Conservation (phyloP, 768 basidiomycete genomes). For the Hypholoma sublateritium region DNA sequence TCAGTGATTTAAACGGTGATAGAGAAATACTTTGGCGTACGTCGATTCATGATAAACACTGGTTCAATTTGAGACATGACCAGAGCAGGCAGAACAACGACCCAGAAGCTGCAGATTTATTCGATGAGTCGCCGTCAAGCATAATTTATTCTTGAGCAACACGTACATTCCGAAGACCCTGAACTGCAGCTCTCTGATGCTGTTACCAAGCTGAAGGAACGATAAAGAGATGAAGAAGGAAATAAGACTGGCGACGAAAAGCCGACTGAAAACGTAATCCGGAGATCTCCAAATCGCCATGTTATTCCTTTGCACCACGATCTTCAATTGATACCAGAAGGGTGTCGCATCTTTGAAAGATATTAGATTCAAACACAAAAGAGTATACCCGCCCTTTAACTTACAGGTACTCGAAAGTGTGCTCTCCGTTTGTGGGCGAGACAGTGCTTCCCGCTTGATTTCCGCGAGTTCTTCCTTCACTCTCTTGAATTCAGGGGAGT, state of each 20-base stretch:
- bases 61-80: constrained; percentile 84
- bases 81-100: constrained; percentile 66
- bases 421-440: constrained; percentile 38
- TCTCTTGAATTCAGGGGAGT: constrained; percentile 57
- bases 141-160: not conserved
- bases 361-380: not conserved
- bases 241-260: constrained; percentile 74
- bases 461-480: constrained; percentile 42
- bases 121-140: not conserved
- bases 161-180: constrained; percentile 76
- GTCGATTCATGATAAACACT: constrained; percentile 73
- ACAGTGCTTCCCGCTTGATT: constrained; percentile 48
- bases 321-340: constrained; percentile 70
- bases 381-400: constrained; percentile 12
- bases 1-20: not conserved
- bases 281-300: constrained; percentile 79
- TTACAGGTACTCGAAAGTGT: constrained; percentile 47
- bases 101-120: constrained; percentile 52
- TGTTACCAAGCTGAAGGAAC: constrained; percentile 72
- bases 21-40: constrained; percentile 19
- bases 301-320: constrained; percentile 67
- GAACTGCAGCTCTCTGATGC: constrained; percentile 71
- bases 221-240: constrained; percentile 75
- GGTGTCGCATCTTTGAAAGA: constrained; percentile 62
- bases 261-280: constrained; percentile 81